Conservation (phyloP, 306 rosid species). For the Lupinus albus region DNA sequence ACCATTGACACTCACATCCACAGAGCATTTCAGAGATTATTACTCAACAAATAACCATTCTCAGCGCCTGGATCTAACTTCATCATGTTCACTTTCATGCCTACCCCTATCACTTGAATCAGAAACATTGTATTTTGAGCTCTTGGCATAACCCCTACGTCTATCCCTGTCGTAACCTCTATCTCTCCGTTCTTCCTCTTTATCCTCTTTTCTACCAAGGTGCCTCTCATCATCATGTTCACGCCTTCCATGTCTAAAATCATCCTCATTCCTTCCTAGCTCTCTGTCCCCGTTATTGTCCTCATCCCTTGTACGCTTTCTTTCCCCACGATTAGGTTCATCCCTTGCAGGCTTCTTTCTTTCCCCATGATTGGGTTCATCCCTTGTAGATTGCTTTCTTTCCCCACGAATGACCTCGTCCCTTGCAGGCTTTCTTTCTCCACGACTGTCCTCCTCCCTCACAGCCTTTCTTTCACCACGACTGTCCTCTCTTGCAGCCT, state of each 20-base stretch:
- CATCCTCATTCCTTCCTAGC: background rate
- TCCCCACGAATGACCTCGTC: no score
- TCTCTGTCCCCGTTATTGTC: background rate
- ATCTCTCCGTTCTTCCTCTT: conserved; percentile 37
- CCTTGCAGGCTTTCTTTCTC: no score
- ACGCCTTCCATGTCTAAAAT: conserved; percentile 37
- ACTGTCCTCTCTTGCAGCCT: no score
- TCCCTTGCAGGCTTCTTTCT: no score
- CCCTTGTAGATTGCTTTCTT: no score
- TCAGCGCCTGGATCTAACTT: conserved; percentile 5
- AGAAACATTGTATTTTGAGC: conserved; percentile 7
- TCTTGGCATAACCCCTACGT: conserved; percentile 25
- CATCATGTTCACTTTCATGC: conserved; percentile 5
- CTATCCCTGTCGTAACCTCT: conserved; percentile 44
- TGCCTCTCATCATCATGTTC: conserved; percentile 34
- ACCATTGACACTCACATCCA: conserved; percentile 12
- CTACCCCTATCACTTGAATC: background rate
- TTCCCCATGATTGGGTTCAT: no score
- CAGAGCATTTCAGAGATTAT: background rate
- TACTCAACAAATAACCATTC: conserved; percentile 1
- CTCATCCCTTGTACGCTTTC: conserved; percentile 6
- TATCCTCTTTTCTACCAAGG: conserved; percentile 33
- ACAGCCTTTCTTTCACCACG: no score
- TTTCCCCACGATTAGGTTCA: no score
- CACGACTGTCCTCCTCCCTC: no score